phyloP scores from a whole-genome alignment of 2,329 filamentous ascomycete genomes.

The Aspergillus persii region DNA sequence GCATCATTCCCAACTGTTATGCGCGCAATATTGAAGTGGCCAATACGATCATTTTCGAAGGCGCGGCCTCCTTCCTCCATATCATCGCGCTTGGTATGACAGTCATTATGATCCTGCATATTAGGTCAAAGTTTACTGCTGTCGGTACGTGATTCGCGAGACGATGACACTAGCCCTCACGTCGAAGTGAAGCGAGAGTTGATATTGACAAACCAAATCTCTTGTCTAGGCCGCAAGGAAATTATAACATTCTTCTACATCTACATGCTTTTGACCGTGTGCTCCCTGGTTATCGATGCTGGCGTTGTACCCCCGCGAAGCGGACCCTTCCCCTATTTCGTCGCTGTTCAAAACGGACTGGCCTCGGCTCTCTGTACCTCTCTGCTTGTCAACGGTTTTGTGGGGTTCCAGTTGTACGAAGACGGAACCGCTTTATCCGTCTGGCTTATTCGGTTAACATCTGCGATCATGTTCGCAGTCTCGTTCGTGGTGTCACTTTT shows the following conservation, averaged over 20 bases:
- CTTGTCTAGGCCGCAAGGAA: constrained; percentile 59
- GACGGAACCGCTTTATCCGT: constrained; percentile 91
- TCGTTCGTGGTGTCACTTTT: constrained; percentile 83
- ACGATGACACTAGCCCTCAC: background rate
- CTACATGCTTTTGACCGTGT: constrained; percentile 85
- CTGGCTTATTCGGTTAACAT: constrained; percentile 82
- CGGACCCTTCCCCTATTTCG: constrained; percentile 83
- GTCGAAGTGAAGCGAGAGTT: background rate
- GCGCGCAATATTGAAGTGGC: constrained; percentile 92
- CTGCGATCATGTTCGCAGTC: constrained; percentile 77
- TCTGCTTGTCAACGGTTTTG: constrained; percentile 93
- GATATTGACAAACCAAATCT: constrained; percentile 7
- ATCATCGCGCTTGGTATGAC: constrained; percentile 90
- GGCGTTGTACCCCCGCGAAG: constrained; percentile 86
- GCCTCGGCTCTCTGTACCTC: constrained; percentile 83
- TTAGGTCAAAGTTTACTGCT: constrained; percentile 95
- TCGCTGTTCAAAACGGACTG: constrained; percentile 80
- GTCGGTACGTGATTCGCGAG: constrained; percentile 64
- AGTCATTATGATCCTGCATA: constrained; percentile 94
- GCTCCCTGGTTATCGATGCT: constrained; percentile 86
- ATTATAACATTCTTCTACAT: constrained; percentile 94
- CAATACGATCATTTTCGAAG: constrained; percentile 98
- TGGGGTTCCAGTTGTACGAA: constrained; percentile 97
- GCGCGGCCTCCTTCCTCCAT: constrained; percentile 85
- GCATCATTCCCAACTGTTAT: constrained; percentile 88